A percentile compares a stretch with the other conserved stretches of the same genome.
Evolutionary conservation across 768 basidiomycete genomes (phyloP).

Genomic region (Artomyces pyxidatus): DNA sequence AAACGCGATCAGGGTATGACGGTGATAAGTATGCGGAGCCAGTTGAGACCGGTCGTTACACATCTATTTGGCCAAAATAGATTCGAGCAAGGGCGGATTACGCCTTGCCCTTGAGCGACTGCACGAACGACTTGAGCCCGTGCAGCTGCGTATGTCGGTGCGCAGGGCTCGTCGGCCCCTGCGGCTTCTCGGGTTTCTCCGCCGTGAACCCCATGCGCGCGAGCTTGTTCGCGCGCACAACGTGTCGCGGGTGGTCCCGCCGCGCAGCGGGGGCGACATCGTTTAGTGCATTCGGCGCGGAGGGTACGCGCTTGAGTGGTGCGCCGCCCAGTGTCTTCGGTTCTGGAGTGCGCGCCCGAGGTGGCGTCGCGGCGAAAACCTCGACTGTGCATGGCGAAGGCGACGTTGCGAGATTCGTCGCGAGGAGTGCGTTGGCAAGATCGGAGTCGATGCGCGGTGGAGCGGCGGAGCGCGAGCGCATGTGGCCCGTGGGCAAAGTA

Average conservation of each 20-base stretch:
- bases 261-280: slow-evolving; percentile 16
- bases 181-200: slow-evolving; percentile 32
- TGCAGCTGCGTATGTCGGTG: slow-evolving; percentile 32
- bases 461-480: slow-evolving; percentile 15
- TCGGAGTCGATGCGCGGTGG: slow-evolving; percentile 15
- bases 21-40: no score
- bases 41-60: no score
- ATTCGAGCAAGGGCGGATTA: no score
- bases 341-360: slow-evolving; percentile 35
- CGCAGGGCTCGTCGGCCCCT: slow-evolving; percentile 12
- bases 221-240: slow-evolving; percentile 56
- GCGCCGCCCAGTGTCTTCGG: slow-evolving; percentile 32
- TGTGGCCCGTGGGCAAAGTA: slow-evolving; percentile 3
- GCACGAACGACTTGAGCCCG: slow-evolving; percentile 41
- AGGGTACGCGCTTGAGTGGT: slow-evolving; percentile 43
- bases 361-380: not conserved
- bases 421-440: slow-evolving; percentile 7
- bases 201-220: slow-evolving; percentile 65
- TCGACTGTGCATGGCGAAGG: no score
- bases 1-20: no score
- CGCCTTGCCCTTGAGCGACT: slow-evolving; percentile 29
- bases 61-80: no score
- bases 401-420: slow-evolving; percentile 21
- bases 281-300: slow-evolving; percentile 28
- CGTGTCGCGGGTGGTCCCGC: slow-evolving; percentile 34